These are phyloP conservation scores for Anthoceros angustus DNA, from an alignment of 225 moss, liverwort and hornwort species.

Conservation along the genomic window DNA sequence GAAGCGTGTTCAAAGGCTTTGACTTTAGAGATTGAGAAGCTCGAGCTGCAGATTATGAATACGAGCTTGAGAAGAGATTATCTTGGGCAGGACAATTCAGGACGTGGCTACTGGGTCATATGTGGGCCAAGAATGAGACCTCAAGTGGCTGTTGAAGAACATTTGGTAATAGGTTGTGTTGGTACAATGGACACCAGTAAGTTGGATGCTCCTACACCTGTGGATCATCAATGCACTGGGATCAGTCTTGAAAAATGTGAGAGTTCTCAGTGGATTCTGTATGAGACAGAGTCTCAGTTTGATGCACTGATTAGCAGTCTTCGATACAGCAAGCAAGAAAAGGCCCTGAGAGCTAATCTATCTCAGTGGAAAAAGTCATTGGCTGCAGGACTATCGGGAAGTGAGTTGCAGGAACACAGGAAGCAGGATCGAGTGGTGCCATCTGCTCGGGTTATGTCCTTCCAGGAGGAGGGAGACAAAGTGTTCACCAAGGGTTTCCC, in stretches of 20 bases:
- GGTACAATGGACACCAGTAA: too few species aligned
- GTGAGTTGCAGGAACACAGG: constrained; percentile 11
- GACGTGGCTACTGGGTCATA: constrained; percentile 80
- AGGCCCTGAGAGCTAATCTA: constrained; percentile 43
- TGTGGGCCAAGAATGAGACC: constrained; percentile 52
- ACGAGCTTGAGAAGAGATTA: constrained; percentile 63
- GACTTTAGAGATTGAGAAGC: constrained; percentile 56
- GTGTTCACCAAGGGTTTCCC: constrained; percentile 28
- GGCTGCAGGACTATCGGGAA: background rate
- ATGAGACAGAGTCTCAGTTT: constrained; percentile 29
- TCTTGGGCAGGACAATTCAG: constrained; percentile 70
- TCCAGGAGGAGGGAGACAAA: constrained; percentile 23
- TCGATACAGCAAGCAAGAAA: constrained; percentile 44
- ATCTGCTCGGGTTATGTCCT: background rate
- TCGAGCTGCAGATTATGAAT: constrained; percentile 49
- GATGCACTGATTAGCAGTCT: constrained; percentile 68
- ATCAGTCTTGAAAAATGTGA: constrained; percentile 16
- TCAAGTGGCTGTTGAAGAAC: constrained; percentile 56
- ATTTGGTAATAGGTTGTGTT: background rate
- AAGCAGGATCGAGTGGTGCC: constrained; percentile 10
- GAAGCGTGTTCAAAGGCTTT: constrained; percentile 20
- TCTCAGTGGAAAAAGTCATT: constrained; percentile 45
- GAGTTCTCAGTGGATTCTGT: constrained; percentile 44
- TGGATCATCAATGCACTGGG: background rate
- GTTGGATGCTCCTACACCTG: too few species aligned